A percentile compares a stretch with the other conserved stretches of the same genome.
Evolutionary conservation across 345 rosid species (phyloP).

Genomic region (Rhizophora mangle): DNA sequence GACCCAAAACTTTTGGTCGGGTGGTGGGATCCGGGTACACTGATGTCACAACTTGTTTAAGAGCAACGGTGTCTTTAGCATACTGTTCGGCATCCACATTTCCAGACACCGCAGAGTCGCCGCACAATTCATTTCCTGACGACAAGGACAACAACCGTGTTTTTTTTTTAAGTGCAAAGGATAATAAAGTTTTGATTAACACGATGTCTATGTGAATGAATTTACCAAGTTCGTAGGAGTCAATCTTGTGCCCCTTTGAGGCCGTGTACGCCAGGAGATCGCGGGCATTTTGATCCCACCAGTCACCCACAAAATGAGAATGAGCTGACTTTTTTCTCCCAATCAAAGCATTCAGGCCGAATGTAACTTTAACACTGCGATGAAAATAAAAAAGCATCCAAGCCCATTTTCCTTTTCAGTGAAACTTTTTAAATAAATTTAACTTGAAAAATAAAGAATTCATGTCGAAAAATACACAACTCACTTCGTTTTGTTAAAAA

Average conservation of each 20-base stretch:
- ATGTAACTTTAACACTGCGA: slow-evolving; percentile 39
- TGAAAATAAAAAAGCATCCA: no score
- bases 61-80: slow-evolving; percentile 32
- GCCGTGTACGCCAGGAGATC: slow-evolving; percentile 47
- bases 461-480: no score
- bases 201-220: no score
- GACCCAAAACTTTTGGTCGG: slow-evolving; percentile 51
- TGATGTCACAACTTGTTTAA: slow-evolving; percentile 33
- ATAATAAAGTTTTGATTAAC: background rate
- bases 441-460: no score
- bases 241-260: slow-evolving; percentile 49
- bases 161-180: background rate
- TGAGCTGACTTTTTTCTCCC: slow-evolving; percentile 29
- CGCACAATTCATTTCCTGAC: slow-evolving; percentile 57
- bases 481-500: slow-evolving; percentile 44
- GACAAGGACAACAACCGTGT: background rate
- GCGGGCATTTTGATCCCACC: slow-evolving; percentile 41
- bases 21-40: slow-evolving; percentile 28
- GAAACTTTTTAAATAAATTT: no score
- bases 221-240: slow-evolving; percentile 58
- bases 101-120: slow-evolving; percentile 47
- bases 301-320: slow-evolving; percentile 37
- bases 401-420: no score
- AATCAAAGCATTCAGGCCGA: slow-evolving; percentile 47
- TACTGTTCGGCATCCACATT: slow-evolving; percentile 37